Evolutionary conservation across 805 yeast species (phyloP).

Genomic region (Scheffersomyces coipomensis): DNA sequence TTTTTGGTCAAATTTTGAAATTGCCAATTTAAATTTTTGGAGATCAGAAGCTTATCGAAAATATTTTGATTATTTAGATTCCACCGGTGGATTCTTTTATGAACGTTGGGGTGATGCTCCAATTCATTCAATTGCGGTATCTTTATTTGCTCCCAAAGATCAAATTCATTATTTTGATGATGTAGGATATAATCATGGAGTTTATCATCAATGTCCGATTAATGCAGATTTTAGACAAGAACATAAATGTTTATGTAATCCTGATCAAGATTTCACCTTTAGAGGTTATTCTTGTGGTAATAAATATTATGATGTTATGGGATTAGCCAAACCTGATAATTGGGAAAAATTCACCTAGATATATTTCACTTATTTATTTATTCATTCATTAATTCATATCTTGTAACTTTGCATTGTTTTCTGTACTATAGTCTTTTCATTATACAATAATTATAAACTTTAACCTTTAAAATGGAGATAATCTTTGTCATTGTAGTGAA

Average conservation of each 20-base stretch:
- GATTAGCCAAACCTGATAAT: constrained; percentile 25
- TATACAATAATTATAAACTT: not conserved
- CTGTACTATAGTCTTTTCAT: not conserved
- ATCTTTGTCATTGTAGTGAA: too few relatives aligned
- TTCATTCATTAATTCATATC: not conserved
- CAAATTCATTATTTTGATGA: constrained; percentile 78
- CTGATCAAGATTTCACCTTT: constrained; percentile 70
- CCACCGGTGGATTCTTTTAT: constrained; percentile 88
- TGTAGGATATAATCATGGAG: constrained; percentile 81
- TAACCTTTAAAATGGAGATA: not conserved
- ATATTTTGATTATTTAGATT: constrained; percentile 73
- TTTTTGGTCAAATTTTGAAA: constrained; percentile 90
- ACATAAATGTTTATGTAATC: constrained; percentile 72
- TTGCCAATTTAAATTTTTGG: constrained; percentile 75
- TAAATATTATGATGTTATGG: constrained; percentile 29
- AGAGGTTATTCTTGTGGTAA: constrained; percentile 31
- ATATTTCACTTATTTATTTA: not conserved
- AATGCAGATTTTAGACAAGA: constrained; percentile 52
- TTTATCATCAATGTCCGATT: constrained; percentile 78
- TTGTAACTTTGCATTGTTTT: not conserved
- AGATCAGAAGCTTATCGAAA: constrained; percentile 65
- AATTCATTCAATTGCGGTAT: constrained; percentile 83
- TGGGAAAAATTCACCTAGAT: constrained; percentile 22
- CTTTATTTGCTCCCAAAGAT: constrained; percentile 69
- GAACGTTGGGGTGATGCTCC: constrained; percentile 97